phyloP scores from a whole-genome alignment of 139 green algal genomes.

The Zygnema circumcarinatum region DNA sequence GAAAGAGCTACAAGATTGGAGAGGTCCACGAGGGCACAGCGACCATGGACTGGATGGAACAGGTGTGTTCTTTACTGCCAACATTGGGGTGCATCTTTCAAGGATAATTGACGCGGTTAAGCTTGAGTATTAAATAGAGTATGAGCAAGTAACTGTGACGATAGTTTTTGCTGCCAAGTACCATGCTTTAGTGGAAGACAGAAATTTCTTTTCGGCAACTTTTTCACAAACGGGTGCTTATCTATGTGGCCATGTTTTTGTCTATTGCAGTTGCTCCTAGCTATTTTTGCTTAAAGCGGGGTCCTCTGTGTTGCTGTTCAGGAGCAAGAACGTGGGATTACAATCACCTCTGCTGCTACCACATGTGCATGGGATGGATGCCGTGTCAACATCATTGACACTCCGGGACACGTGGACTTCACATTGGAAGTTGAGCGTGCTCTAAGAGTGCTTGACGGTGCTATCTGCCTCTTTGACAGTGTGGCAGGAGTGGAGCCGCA shows the following conservation, averaged over 20 bases:
- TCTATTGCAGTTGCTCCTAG: too few relatives aligned
- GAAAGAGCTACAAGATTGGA: conserved; percentile 98
- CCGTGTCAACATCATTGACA: conserved; percentile 99
- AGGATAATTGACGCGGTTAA: conserved; percentile 76
- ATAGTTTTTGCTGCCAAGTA: too few relatives aligned
- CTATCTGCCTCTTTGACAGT: conserved; percentile 94
- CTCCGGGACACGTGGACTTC: conserved; percentile 73
- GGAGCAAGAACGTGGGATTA: conserved; percentile 96
- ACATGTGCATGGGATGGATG: conserved; percentile 96
- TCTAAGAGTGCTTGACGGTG: conserved; percentile 96
- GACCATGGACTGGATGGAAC: conserved; percentile 98
- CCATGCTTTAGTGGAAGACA: too few relatives aligned
- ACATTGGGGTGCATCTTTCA: conserved; percentile 6
- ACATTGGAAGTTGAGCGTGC: conserved; percentile 91
- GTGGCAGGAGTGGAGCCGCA: conserved; percentile 98
- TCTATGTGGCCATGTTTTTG: too few relatives aligned
- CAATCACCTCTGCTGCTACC: conserved; percentile 97
- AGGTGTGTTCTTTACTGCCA: too few relatives aligned
- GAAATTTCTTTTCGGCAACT: too few relatives aligned
- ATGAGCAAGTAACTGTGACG: too few relatives aligned
- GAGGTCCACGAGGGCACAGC: conserved; percentile 98
- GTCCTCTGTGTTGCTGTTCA: too few relatives aligned
- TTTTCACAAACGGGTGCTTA: too few relatives aligned
- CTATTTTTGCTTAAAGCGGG: too few relatives aligned
- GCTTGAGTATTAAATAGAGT: too few relatives aligned